A percentile compares a stretch with the other conserved stretches of the same genome.
Conservation (phyloP, 176 grass and related monocot genomes). For the Rhynchospora pubera region DNA sequence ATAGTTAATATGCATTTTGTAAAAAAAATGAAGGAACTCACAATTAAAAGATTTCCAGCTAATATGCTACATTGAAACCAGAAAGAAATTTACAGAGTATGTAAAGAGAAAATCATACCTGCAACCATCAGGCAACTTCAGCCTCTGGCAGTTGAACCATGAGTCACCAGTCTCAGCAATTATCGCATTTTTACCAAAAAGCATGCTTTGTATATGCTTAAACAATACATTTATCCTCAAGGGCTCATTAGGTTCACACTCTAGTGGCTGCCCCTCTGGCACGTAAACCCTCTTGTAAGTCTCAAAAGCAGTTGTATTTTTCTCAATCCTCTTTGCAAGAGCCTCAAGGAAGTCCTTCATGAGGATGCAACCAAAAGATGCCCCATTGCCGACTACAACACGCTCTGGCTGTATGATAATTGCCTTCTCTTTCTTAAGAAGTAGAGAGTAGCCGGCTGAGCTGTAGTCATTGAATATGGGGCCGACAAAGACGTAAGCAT, state of each 20-base stretch:
- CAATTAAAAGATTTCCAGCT: not conserved
- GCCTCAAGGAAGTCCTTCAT: slow-evolving; percentile 56
- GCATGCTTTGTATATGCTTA: slow-evolving; percentile 72
- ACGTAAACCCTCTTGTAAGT: slow-evolving; percentile 72
- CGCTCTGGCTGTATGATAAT: slow-evolving; percentile 68
- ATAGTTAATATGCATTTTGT: not conserved
- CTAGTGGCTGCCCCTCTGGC: slow-evolving; percentile 31
- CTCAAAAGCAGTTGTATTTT: slow-evolving; percentile 52
- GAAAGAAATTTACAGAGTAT: not conserved
- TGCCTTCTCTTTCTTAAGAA: slow-evolving; percentile 61
- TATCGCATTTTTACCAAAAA: slow-evolving; percentile 34
- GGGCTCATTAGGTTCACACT: slow-evolving; percentile 29
- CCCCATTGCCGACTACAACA: slow-evolving; percentile 57
- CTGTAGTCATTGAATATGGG: slow-evolving; percentile 90
- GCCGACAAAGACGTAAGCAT: slow-evolving; percentile 62
- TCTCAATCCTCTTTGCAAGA: slow-evolving; percentile 30
- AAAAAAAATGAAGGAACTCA: not conserved
- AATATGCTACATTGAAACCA: not conserved
- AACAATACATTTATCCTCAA: slow-evolving; percentile 68
- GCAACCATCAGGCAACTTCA: slow-evolving; percentile 52
- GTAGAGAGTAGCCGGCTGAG: slow-evolving; percentile 62
- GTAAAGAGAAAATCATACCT: slow-evolving; percentile 18
- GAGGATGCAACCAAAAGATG: slow-evolving; percentile 60
- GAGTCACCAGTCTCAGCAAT: slow-evolving; percentile 70
- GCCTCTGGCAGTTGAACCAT: slow-evolving; percentile 95